These are phyloP conservation scores for Phaeosphaeria sp. DNA, from an alignment of 2,329 filamentous ascomycete species.

Conservation along the genomic window DNA sequence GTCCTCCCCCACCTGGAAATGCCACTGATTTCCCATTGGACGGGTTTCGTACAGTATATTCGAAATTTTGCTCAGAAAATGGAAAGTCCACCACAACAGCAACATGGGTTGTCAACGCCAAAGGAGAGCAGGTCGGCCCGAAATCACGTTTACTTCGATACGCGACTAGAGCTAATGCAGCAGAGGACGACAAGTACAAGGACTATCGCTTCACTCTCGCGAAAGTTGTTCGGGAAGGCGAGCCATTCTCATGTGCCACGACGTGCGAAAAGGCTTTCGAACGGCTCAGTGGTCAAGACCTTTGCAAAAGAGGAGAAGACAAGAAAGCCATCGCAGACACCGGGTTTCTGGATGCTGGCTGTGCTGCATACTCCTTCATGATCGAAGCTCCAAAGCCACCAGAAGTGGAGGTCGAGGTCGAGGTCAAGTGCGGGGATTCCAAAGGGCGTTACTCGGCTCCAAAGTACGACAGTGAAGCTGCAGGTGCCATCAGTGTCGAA, in stretches of 20 bases:
- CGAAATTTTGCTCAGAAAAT: conserved; percentile 6
- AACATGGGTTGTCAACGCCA: conserved; percentile 1
- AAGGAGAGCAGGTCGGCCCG: not conserved
- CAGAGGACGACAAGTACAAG: conserved; percentile 1
- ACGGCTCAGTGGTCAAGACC: conserved; percentile 2
- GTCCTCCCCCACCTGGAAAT: not conserved
- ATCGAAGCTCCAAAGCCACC: conserved; percentile 2
- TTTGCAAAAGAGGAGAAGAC: not conserved
- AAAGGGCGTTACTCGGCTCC: conserved; percentile 6
- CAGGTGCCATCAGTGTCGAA: conserved; percentile 6
- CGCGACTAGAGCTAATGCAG: not conserved
- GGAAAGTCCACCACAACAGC: not conserved
- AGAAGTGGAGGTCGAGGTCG: not conserved
- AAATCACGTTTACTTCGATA: not conserved
- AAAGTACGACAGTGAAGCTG: conserved; percentile 5
- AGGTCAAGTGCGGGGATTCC: conserved; percentile 3
- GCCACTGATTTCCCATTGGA: conserved; percentile 3
- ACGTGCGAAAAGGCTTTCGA: conserved; percentile 3
- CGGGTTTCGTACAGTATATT: conserved; percentile 1
- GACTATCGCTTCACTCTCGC: conserved; percentile 4
- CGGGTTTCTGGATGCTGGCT: conserved; percentile 5
- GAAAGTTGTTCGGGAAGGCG: not conserved
- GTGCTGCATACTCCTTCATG: conserved; percentile 1
- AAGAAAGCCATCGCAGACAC: conserved; percentile 2
- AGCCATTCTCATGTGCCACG: not conserved